Evolutionary conservation across 2,329 filamentous ascomycete species (phyloP).

Genomic region (Lizonia empirigonia): DNA sequence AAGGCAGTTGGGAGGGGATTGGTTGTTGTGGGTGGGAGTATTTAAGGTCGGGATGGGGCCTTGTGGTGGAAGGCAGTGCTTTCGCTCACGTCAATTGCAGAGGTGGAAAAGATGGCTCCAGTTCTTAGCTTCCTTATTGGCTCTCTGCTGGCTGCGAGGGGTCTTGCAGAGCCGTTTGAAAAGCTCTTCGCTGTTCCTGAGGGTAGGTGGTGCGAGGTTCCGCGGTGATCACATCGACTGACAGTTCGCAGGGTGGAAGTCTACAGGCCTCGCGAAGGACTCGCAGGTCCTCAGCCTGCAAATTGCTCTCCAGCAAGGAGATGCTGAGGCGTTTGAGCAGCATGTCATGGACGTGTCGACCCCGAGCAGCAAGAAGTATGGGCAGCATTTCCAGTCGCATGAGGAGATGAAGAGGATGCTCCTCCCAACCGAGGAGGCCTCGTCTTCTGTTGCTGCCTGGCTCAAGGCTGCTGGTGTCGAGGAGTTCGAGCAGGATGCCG

Average conservation of each 20-base stretch:
- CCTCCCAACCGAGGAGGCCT: constrained; percentile 47
- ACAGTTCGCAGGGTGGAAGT: constrained; percentile 30
- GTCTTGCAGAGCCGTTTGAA: constrained; percentile 35
- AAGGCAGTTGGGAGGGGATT: constrained; percentile 13
- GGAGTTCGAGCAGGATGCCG: constrained; percentile 48
- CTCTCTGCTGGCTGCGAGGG: constrained; percentile 30
- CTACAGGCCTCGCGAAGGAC: constrained; percentile 24
- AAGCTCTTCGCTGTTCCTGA: constrained; percentile 31
- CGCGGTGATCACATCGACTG: background rate
- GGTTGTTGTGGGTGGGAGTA: background rate
- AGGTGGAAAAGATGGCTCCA: constrained; percentile 28
- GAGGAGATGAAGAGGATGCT: constrained; percentile 53
- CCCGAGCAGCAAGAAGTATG: constrained; percentile 55
- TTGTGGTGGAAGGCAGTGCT: constrained; percentile 3
- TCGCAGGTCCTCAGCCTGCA: constrained; percentile 35
- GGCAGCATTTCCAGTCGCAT: constrained; percentile 54
- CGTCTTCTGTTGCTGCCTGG: constrained; percentile 51
- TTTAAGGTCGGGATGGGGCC: constrained; percentile 5
- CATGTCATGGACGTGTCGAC: constrained; percentile 53
- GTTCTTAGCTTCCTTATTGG: constrained; percentile 31
- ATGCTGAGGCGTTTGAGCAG: constrained; percentile 47
- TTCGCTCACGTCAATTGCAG: constrained; percentile 20
- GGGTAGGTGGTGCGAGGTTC: constrained; percentile 16
- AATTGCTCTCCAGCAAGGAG: constrained; percentile 39
- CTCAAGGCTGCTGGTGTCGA: constrained; percentile 50